Evolutionary conservation across 2,329 filamentous ascomycete genomes (phyloP).

Genomic region (Sordariomycetes sp.): DNA sequence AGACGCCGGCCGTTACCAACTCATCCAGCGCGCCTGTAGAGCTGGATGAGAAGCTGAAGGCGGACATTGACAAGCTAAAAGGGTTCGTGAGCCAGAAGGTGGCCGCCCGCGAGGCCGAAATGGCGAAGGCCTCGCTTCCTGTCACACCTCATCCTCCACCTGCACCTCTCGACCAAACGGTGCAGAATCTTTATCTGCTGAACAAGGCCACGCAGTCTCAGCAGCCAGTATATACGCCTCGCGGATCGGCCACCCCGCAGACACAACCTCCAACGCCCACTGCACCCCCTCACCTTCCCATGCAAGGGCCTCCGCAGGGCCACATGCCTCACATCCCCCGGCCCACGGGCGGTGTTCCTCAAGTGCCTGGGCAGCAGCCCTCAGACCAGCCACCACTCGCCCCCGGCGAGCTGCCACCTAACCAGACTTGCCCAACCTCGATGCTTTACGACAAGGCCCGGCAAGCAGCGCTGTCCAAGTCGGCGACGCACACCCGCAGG

Average conservation of each 20-base stretch:
- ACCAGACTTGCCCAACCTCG: constrained; percentile 43
- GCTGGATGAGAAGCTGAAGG: not conserved
- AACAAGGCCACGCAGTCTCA: not conserved
- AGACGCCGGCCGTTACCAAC: not conserved
- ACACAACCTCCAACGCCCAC: not conserved
- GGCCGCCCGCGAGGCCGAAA: constrained; percentile 1
- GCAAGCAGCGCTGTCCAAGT: constrained; percentile 47
- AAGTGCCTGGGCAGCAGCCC: not conserved
- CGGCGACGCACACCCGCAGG: constrained; percentile 40
- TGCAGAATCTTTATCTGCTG: constrained; percentile 3
- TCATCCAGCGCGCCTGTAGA: not conserved
- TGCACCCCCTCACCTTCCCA: not conserved
- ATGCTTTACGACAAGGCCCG: constrained; percentile 48
- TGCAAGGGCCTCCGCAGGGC: constrained; percentile 1
- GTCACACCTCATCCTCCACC: not conserved
- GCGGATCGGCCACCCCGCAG: not conserved
- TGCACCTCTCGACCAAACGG: not conserved
- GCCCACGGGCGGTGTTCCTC: not conserved
- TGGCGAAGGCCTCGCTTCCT: constrained; percentile 1
- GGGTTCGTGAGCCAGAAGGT: constrained; percentile 2
- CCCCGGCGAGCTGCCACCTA: constrained; percentile 35
- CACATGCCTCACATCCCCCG: not conserved
- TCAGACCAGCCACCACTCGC: not conserved
- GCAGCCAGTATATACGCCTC: not conserved
- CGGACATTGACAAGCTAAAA: not conserved